These are phyloP conservation scores for Calendula officinalis DNA, from an alignment of 129 eudicot genomes.

Conservation along the genomic window DNA sequence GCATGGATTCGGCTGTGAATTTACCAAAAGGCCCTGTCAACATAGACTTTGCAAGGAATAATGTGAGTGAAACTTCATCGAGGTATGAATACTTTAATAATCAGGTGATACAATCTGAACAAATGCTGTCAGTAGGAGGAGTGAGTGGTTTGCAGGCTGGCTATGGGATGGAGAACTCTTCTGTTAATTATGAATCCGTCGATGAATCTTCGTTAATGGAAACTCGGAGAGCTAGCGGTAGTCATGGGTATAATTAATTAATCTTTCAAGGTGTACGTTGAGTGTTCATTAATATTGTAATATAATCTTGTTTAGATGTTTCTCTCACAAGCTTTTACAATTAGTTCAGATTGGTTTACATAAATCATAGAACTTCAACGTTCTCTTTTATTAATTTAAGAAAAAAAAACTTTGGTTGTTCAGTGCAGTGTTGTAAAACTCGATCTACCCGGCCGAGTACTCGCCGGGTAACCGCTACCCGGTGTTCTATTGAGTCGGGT, in stretches of 20 bases:
- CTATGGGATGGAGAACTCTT: conserved; percentile 18
- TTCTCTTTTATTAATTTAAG: too few species aligned
- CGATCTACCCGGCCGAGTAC: too few species aligned
- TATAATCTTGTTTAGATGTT: conserved; percentile 19
- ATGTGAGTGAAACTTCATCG: conserved; percentile 25
- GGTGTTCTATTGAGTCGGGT: too few species aligned
- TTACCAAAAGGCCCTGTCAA: conserved; percentile 55
- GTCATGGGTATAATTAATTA: conserved; percentile 17
- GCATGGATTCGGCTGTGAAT: conserved; percentile 8
- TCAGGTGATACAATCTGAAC: conserved; percentile 16
- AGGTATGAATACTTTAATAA: conserved; percentile 15
- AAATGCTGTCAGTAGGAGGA: conserved; percentile 17
- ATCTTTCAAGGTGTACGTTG: conserved; percentile 17
- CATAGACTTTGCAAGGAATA: conserved; percentile 39
- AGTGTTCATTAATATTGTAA: neutral
- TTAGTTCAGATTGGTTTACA: neutral
- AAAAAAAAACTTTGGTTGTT: too few species aligned
- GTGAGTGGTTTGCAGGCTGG: conserved; percentile 26
- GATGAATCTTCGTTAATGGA: conserved; percentile 20
- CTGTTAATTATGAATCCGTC: conserved; percentile 19
- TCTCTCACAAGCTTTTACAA: neutral
- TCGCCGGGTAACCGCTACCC: too few species aligned
- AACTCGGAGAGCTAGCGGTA: conserved; percentile 9
- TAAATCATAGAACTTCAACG: neutral
- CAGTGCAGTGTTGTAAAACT: too few species aligned